A percentile compares a stretch with the other conserved stretches of the same genome.
These are phyloP conservation scores for Cyberlindnera bimundalis DNA, from an alignment of 805 yeast species.

Conservation along the genomic window DNA sequence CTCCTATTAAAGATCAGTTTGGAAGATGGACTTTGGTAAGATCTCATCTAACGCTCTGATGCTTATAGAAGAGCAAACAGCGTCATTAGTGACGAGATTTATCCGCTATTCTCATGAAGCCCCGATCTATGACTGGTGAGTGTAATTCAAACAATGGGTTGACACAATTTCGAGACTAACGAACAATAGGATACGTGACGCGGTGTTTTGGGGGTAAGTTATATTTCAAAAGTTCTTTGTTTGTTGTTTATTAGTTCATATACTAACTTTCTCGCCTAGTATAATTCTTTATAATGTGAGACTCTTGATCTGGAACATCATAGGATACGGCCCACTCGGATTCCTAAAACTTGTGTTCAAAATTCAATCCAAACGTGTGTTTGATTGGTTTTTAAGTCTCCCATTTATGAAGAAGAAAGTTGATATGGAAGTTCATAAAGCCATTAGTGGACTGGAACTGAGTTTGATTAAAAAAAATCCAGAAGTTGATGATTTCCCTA, in stretches of 20 bases:
- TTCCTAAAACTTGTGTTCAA: slow-evolving; percentile 16
- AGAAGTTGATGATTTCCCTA: slow-evolving; percentile 39
- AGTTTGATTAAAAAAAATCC: slow-evolving; percentile 55
- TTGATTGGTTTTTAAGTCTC: slow-evolving; percentile 36
- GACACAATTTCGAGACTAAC: too few species aligned
- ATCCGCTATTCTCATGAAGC: too few species aligned
- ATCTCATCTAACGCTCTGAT: too few species aligned
- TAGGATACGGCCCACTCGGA: slow-evolving; percentile 41
- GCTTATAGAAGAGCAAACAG: too few species aligned
- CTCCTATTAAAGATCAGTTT: too few species aligned
- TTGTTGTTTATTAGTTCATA: neutral
- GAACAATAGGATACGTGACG: slow-evolving; percentile 5
- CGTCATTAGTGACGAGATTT: too few species aligned
- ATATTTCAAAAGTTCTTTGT: too few species aligned
- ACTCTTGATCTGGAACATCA: slow-evolving; percentile 18
- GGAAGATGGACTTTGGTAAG: too few species aligned
- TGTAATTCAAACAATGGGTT: too few species aligned
- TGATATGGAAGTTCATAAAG: slow-evolving; percentile 52
- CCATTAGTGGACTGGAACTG: slow-evolving; percentile 47
- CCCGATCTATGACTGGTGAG: too few species aligned
- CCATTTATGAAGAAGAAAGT: slow-evolving; percentile 58
- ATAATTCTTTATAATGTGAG: slow-evolving; percentile 11
- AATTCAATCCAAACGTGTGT: slow-evolving; percentile 23
- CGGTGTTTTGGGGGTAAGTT: slow-evolving; percentile 9
- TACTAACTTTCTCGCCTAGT: slow-evolving; percentile 1